Evolutionary conservation across 2,329 filamentous ascomycete genomes (phyloP).

Genomic region (Trichophyton equinum): DNA sequence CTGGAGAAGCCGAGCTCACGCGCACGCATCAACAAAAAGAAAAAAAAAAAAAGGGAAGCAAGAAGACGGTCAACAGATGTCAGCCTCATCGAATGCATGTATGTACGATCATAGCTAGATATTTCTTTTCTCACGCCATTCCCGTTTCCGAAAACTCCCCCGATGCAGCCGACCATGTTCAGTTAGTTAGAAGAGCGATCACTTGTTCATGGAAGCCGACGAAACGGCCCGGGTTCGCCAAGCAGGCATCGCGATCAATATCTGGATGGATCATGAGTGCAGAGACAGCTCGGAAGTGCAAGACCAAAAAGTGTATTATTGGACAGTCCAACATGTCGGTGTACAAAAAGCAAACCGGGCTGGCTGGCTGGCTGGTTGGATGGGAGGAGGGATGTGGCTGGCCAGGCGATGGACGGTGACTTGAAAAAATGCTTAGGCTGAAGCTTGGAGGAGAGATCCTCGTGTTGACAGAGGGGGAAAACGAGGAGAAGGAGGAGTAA

Average conservation of each 20-base stretch:
- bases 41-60: background rate
- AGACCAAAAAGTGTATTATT: background rate
- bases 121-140: background rate
- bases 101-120: background rate
- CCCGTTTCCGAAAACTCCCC: background rate
- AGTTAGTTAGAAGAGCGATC: background rate
- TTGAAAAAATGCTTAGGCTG: background rate
- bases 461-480: background rate
- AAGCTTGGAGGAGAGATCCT: background rate
- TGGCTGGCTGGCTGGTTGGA: background rate
- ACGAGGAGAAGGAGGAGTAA: too few relatives aligned
- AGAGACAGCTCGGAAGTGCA: background rate
- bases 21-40: background rate
- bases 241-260: background rate
- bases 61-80: background rate
- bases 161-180: background rate
- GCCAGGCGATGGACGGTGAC: background rate
- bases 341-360: background rate
- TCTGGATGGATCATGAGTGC: background rate
- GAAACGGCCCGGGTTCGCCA: background rate
- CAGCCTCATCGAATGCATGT: background rate
- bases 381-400: too few relatives aligned
- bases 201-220: background rate
- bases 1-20: background rate
- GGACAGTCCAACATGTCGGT: background rate